Evolutionary conservation across 2,329 filamentous ascomycete species (phyloP), one percentile per base, ranked within the genome.

Genomic region (Paraconiothyrium brasiliense): DNA sequence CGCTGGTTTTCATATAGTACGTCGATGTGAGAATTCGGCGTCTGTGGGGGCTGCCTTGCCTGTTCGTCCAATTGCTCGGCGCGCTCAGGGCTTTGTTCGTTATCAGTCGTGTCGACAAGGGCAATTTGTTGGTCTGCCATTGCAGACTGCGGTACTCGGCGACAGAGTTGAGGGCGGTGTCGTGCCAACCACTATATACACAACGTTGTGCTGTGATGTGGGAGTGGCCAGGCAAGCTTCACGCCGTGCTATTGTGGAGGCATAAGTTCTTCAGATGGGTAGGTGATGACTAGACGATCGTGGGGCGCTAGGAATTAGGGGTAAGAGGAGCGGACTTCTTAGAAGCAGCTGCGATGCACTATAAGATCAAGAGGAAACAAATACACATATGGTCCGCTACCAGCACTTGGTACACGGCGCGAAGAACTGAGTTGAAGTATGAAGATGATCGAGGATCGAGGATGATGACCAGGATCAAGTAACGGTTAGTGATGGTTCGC

Each of bases 1-100:
- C 95, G 87, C 80, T 99, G 92, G 74, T 99, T 99, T 78, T 99
- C 95, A 78, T 97, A 98, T 0, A 99, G 84, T 5, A 98, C 87
- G 66, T 99, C 95, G 63, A 98, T 75, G 65, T 77, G 71, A 14
- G 71, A 72, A 57, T 71, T 69, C 39, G 70, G 64, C 11, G 66
- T 69, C 14, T 58, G 60, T 43, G 66, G 63, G 14, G 65, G 65
- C 35, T 58, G 62, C 58, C 70, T 65, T 20, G 70, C 43, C 51
- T 63, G 64, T 52, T 47, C 57, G 14, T 32, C 39, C 16, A 44
- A 20, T 20, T 60, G 61, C 10, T 69, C 65, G 4, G 70, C 66
- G 16, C 67, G 58, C 35, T 70, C 69, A 13, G 72, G 69, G 24
- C 68, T 70, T 27, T 67, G 80, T 60, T 78, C 76, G 67, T 76